phyloP scores from a whole-genome alignment of 805 yeast genomes.

The Yamadazyma scolyti region DNA sequence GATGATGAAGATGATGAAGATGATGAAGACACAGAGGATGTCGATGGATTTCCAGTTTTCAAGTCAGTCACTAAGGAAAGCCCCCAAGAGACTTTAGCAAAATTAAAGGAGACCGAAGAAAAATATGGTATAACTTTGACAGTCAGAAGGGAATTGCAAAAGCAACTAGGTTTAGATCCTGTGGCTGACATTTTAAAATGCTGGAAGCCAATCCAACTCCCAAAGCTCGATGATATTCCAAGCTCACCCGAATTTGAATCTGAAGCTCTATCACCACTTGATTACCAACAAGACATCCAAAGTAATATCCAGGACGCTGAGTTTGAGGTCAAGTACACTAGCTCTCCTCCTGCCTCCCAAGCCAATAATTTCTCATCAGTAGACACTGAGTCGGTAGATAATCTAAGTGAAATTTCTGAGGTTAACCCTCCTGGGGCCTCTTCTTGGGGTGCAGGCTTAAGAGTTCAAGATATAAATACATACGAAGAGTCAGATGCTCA shows the following conservation, averaged over 20 bases:
- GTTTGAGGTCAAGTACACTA: no score
- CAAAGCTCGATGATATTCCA: conserved; percentile 6
- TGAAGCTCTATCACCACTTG: conserved; percentile 1
- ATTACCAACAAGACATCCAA: no score
- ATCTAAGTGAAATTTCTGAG: no score
- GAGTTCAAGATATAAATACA: no score
- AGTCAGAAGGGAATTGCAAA: conserved; percentile 17
- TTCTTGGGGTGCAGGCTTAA: no score
- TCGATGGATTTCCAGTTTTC: conserved; percentile 19
- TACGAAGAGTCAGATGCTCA: no score
- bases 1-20: conserved; percentile 6
- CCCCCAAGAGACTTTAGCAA: conserved; percentile 18
- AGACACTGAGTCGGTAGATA: no score
- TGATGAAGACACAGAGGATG: conserved; percentile 1
- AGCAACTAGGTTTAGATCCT: conserved; percentile 9
- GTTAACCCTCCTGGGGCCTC: no score
- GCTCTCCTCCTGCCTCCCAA: no score
- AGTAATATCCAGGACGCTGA: no score
- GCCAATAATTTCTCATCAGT: no score
- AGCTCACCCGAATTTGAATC: conserved; percentile 7
- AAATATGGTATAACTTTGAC: conserved; percentile 21
- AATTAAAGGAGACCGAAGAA: conserved; percentile 20
- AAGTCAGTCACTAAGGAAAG: conserved; percentile 22
- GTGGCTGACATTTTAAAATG: conserved; percentile 3
- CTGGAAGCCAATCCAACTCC: conserved; percentile 3